Evolutionary conservation across 805 yeast genomes (phyloP).

Genomic region (Helenozyma baotianmanensis): DNA sequence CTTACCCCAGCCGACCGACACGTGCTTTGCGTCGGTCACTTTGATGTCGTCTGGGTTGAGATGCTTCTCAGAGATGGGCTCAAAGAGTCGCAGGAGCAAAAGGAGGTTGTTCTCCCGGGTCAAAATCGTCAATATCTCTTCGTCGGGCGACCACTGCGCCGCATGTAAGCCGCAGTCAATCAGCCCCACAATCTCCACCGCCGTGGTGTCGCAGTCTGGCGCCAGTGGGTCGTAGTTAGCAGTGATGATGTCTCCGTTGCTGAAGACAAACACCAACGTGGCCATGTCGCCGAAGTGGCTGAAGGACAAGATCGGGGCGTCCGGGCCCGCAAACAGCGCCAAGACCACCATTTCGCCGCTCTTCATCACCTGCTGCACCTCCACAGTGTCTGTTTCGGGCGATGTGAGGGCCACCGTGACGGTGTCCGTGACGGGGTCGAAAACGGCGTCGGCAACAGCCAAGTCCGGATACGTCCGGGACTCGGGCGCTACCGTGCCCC

Average conservation of each 20-base stretch:
- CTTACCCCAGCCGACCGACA: constrained; percentile 98
- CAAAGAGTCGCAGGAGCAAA: constrained; percentile 70
- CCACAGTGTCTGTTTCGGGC: constrained; percentile 51
- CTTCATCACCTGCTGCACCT: constrained; percentile 73
- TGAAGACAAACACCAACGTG: constrained; percentile 61
- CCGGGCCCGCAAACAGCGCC: constrained; percentile 56
- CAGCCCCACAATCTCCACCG: constrained; percentile 75
- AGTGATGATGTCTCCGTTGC: constrained; percentile 70
- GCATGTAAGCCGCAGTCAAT: constrained; percentile 71
- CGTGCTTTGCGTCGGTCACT: constrained; percentile 64
- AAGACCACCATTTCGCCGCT: constrained; percentile 54
- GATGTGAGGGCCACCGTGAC: constrained; percentile 59
- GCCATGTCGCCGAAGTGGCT: constrained; percentile 66
- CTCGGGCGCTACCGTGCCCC: constrained; percentile 47
- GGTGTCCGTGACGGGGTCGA: constrained; percentile 72
- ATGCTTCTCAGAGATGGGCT: constrained; percentile 65
- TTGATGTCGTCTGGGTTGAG: constrained; percentile 59
- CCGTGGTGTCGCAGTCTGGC: constrained; percentile 36
- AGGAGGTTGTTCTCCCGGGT: constrained; percentile 60
- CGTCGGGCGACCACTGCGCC: constrained; percentile 88
- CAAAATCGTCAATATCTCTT: constrained; percentile 71
- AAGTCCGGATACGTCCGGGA: constrained; percentile 65
- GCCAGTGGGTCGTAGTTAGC: constrained; percentile 59
- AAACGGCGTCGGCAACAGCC: constrained; percentile 48
- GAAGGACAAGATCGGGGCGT: constrained; percentile 44